Conservation (phyloP, 2,329 filamentous ascomycete species). For the Periconia sp. region DNA sequence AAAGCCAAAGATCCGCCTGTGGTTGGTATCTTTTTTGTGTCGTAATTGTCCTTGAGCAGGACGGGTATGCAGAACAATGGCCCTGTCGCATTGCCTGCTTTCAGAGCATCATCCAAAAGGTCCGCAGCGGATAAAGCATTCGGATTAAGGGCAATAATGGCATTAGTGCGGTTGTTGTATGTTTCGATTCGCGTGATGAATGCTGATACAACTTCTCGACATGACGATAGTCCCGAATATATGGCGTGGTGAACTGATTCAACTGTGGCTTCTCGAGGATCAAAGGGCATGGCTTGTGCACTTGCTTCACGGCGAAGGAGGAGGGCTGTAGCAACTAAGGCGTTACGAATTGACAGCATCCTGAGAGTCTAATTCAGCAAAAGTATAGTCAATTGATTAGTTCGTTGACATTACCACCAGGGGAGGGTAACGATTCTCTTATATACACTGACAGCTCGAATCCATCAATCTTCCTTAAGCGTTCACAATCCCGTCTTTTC, state of each 20-base stretch:
- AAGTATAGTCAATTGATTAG: neutral
- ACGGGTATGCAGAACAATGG: conserved; percentile 63
- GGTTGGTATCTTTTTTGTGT: conserved; percentile 58
- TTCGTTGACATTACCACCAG: conserved; percentile 1
- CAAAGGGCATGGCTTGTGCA: conserved; percentile 45
- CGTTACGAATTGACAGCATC: conserved; percentile 2
- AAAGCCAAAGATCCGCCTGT: conserved; percentile 59
- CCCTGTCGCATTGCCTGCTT: conserved; percentile 52
- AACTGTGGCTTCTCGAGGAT: conserved; percentile 62
- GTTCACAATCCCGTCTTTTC: neutral
- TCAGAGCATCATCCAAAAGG: conserved; percentile 50
- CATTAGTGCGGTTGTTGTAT: conserved; percentile 60
- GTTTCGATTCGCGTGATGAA: conserved; percentile 61
- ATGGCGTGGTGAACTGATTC: conserved; percentile 59
- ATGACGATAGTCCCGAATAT: conserved; percentile 55
- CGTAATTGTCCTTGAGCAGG: conserved; percentile 66
- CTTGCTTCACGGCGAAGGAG: neutral
- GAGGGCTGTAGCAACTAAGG: neutral
- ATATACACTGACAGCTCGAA: neutral
- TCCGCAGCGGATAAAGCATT: conserved; percentile 53
- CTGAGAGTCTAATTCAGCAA: neutral
- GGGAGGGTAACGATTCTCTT: neutral
- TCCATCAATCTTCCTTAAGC: neutral
- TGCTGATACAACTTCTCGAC: conserved; percentile 55
- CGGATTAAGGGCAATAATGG: conserved; percentile 58